Percentiles rank a stretch among this genome's conserved stretches.
Conservation (phyloP, 73 alveolate species). For the Paramecium pentaurelia region DNA sequence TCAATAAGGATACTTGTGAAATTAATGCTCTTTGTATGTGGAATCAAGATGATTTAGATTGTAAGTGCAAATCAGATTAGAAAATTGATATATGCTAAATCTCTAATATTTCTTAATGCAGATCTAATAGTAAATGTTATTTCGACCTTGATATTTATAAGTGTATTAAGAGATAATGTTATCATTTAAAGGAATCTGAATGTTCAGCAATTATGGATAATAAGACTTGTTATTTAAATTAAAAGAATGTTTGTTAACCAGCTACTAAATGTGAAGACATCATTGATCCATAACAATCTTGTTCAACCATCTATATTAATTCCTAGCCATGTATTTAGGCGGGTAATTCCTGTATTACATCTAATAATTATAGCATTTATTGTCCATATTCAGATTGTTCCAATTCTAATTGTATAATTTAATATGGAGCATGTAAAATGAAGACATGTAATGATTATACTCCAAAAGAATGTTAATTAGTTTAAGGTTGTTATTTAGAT, state of each 20-base stretch:
- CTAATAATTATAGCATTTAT: background rate
- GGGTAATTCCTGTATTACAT: background rate
- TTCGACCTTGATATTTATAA: background rate
- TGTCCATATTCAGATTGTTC: constrained; percentile 31
- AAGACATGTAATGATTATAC: background rate
- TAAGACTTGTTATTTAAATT: background rate
- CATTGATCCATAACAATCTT: background rate
- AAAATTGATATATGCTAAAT: background rate
- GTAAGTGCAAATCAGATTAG: background rate
- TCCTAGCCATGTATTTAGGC: background rate
- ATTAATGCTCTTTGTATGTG: background rate
- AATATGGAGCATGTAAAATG: background rate
- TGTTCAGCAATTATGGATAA: background rate
- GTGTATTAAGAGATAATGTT: background rate
- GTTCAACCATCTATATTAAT: background rate
- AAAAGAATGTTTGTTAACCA: background rate
- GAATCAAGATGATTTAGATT: background rate
- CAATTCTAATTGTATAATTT: background rate
- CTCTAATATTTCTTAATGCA: background rate
- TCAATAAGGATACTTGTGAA: background rate
- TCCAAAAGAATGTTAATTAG: background rate
- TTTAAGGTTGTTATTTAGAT: background rate
- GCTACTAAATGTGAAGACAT: constrained; percentile 13
- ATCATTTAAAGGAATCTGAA: background rate
- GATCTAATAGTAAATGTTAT: background rate